These are phyloP conservation scores for Tulasnella sp. DNA, from an alignment of 768 basidiomycete genomes.

Conservation along the genomic window DNA sequence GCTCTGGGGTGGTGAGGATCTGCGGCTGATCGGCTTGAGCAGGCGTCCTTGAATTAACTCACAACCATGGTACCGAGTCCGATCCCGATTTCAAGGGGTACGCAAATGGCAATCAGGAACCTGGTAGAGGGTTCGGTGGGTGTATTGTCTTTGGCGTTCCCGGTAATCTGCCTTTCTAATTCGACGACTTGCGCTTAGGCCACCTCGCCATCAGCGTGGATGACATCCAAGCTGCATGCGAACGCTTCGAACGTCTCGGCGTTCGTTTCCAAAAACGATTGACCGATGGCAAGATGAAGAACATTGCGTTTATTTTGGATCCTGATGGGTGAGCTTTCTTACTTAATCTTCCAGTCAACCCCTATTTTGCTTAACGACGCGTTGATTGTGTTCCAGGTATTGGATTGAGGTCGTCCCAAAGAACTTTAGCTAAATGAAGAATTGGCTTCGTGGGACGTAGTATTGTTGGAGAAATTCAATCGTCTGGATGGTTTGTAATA, in stretches of 20 bases:
- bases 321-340: constrained; percentile 52
- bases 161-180: neutral
- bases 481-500: neutral
- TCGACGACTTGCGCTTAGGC: constrained; percentile 28
- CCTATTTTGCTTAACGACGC: neutral
- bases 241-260: constrained; percentile 67
- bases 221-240: constrained; percentile 74
- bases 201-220: constrained; percentile 85
- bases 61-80: constrained; percentile 85
- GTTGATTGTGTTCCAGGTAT: constrained; percentile 27
- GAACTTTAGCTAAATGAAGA: neutral
- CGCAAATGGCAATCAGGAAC: constrained; percentile 76
- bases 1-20: too few relatives aligned
- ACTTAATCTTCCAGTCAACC: neutral
- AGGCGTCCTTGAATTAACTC: constrained; percentile 78
- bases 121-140: constrained; percentile 42
- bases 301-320: constrained; percentile 79
- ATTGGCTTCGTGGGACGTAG: neutral
- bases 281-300: constrained; percentile 75
- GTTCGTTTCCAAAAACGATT: constrained; percentile 84
- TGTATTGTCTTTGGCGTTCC: neutral
- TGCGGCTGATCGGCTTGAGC: neutral
- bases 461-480: neutral
- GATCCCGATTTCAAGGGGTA: constrained; percentile 76
- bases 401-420: constrained; percentile 25